phyloP scores from a whole-genome alignment of 306 rosid genomes.

The Luffa aegyptiaca region DNA sequence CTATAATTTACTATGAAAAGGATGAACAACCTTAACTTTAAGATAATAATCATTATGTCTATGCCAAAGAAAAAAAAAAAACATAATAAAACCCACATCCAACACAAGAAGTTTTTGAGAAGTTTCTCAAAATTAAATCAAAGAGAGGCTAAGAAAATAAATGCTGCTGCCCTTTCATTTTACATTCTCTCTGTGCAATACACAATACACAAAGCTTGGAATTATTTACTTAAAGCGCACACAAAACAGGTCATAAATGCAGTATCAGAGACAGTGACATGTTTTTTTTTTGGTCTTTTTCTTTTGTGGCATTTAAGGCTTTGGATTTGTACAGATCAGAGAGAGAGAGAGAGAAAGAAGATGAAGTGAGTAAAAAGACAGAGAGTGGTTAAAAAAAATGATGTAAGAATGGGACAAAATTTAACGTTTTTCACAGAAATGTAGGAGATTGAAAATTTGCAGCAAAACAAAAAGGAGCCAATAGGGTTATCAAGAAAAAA shows the following conservation, averaged over 20 bases:
- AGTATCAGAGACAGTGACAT: constrained; percentile 2
- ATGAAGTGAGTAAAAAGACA: constrained; percentile 7
- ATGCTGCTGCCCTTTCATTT: background rate
- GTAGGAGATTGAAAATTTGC: constrained; percentile 8
- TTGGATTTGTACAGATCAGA: background rate
- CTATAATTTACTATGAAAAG: background rate
- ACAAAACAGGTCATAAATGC: constrained; percentile 7
- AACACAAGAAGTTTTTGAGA: background rate
- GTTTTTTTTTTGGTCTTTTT: background rate
- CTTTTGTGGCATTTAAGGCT: background rate
- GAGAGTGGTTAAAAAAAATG: constrained; percentile 14
- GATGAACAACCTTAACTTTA: background rate
- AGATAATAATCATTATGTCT: background rate
- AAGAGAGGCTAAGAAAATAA: background rate
- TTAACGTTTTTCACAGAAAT: constrained; percentile 14
- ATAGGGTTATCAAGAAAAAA: background rate
- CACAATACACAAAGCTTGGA: background rate
- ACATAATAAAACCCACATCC: background rate
- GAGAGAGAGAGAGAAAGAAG: background rate
- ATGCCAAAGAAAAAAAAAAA: background rate
- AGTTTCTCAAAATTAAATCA: background rate
- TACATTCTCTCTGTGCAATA: constrained; percentile 2
- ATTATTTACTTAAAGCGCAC: constrained; percentile 7
- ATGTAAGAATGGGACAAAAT: constrained; percentile 10
- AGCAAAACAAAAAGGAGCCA: background rate